phyloP scores from a whole-genome alignment of 176 grass and related monocot species.

The bread wheat (Triticum aestivum) region IWGSC_CS_RefSeq_v2.1 NC_057807.1:613063828-613064327 shows the following conservation, averaged over 20 bases:
- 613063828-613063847: not conserved
- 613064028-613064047: not conserved
- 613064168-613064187: not conserved
- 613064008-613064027: not conserved
- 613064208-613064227: not conserved
- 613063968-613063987: not conserved
- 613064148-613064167: not conserved
- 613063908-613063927: too few relatives aligned
- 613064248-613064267: not conserved
- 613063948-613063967: too few relatives aligned
- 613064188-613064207: not conserved
- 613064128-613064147: not conserved
- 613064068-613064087: not conserved
- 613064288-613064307: slow-evolving; percentile 3
- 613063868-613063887: not conserved
- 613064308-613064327: not conserved
- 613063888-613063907: too few relatives aligned
- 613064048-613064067: not conserved
- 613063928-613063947: too few relatives aligned
- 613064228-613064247: not conserved
- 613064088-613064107: not conserved
- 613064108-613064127: not conserved
- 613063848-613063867: not conserved
- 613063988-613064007: not conserved
- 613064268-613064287: not conserved